Conservation (phyloP, 2,329 filamentous ascomycete genomes). For the Emmonsiellopsis sp. region DNA sequence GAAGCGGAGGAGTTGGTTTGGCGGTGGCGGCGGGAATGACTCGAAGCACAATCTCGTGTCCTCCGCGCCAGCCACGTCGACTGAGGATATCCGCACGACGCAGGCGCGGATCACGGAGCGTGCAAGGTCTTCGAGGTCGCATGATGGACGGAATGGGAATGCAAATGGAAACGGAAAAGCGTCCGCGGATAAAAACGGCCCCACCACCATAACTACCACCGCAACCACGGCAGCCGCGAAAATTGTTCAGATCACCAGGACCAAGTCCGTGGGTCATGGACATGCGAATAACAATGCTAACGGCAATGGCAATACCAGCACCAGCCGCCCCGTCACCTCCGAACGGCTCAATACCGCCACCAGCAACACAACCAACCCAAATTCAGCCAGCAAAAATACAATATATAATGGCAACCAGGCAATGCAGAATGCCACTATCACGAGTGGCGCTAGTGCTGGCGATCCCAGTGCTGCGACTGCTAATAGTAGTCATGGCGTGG, state of each 20-base stretch:
- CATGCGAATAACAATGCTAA: neutral
- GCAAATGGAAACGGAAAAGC: neutral
- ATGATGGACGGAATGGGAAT: neutral
- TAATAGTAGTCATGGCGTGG: slow-evolving; percentile 5
- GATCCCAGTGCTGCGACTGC: neutral
- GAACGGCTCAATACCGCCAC: neutral
- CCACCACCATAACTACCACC: neutral
- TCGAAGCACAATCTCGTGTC: slow-evolving; percentile 7
- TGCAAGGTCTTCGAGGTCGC: slow-evolving; percentile 2
- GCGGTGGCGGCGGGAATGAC: slow-evolving; percentile 16
- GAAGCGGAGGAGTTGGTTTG: slow-evolving; percentile 33
- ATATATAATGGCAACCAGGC: neutral
- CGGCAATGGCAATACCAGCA: neutral
- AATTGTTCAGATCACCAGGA: neutral
- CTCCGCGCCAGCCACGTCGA: slow-evolving; percentile 7
- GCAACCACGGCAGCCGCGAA: neutral
- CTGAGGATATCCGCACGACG: slow-evolving; percentile 14
- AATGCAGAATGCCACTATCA: neutral
- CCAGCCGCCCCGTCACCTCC: neutral
- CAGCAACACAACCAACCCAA: neutral
- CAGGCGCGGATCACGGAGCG: slow-evolving; percentile 13
- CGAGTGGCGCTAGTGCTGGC: neutral
- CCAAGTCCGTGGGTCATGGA: neutral
- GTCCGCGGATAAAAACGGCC: neutral
- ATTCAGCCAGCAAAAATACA: neutral